Evolutionary conservation across 352 stramenopile genomes (phyloP).

Genomic region (Pythium monospermum): DNA sequence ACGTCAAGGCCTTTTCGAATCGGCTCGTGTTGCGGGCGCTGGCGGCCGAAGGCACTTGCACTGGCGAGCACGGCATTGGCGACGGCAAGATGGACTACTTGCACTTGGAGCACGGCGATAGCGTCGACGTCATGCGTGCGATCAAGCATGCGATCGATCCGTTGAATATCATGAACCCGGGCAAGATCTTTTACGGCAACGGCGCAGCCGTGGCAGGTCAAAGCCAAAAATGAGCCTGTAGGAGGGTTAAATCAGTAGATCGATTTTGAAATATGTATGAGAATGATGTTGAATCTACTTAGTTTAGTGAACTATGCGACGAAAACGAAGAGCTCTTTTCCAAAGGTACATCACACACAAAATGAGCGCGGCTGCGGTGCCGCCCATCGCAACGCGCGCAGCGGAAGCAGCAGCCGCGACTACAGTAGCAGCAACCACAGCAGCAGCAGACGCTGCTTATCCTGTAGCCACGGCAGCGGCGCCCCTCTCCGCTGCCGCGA

Average conservation of each 20-base stretch:
- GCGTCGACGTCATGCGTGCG: slow-evolving; percentile 89
- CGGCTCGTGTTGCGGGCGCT: slow-evolving; percentile 82
- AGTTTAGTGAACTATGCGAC: no score
- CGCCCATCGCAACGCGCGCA: neutral
- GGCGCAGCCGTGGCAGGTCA: neutral
- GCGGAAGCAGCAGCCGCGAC: neutral
- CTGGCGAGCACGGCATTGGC: slow-evolving; percentile 96
- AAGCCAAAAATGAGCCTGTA: no score
- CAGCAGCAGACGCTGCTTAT: neutral
- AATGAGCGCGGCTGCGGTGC: slow-evolving; percentile 2
- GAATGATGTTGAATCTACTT: no score
- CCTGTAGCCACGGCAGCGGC: neutral
- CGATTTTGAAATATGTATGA: no score
- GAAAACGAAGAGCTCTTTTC: no score
- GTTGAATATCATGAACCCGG: slow-evolving; percentile 96
- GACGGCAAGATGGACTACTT: slow-evolving; percentile 89
- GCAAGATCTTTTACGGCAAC: slow-evolving; percentile 91
- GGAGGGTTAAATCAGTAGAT: no score
- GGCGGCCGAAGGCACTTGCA: slow-evolving; percentile 93
- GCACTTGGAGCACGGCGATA: slow-evolving; percentile 83
- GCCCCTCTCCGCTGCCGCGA: slow-evolving; percentile 16
- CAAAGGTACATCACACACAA: slow-evolving; percentile 47
- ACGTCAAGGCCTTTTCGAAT: slow-evolving; percentile 88
- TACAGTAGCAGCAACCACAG: neutral
- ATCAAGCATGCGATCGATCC: slow-evolving; percentile 96